Evolutionary conservation across 2,329 filamentous ascomycete species (phyloP), one percentile per base, ranked within the genome.

Genomic region (Pleoardoris graminearum): DNA sequence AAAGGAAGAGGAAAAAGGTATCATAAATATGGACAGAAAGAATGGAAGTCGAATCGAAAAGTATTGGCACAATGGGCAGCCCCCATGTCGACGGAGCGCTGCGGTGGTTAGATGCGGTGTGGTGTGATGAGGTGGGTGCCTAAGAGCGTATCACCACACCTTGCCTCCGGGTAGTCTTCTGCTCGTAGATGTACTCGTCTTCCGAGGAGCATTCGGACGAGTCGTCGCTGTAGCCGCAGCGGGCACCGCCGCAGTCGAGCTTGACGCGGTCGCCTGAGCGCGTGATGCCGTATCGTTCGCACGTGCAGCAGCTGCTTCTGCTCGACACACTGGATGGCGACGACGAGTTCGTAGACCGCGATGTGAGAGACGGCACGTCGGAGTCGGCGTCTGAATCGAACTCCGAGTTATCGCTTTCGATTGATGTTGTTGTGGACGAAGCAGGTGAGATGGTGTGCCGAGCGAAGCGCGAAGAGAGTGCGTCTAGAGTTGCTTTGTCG

Each of bases 231-330:
- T 89, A 94, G 69, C 90, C 90, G 77, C 93, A 97, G 73, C 90
- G 87, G 57, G 86, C 81, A 64, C 93, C 93, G 65, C 91, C 91
- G 71, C 93, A 97, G 84, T 97, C 92, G 75, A 97, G 86, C 84
- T 93, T 94, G 83, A 97, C 89, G 69, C 92, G 87, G 76, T 95
- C 89, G 71, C 92, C 91, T 75, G 88, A 87, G 78, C 91, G 89
- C 60, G 92, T 97, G 80, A 97, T 96, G 66, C 92, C 93, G 80
- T 94, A 97, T 79, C 92, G 90, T 76, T 97, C 91, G 79, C 93
- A 97, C 60, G 88, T 91, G 85, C 94, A 97, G 73, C 82, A 83
- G 69, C 75, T 74, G 53, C 67, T 75, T 46, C 74, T 72, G 54
- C 77, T 78, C 55, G 77, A 79, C 65, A 85, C 81, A 60, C 83